Conservation (phyloP, 441 rosid genomes). For the Mallotus repandus region DNA sequence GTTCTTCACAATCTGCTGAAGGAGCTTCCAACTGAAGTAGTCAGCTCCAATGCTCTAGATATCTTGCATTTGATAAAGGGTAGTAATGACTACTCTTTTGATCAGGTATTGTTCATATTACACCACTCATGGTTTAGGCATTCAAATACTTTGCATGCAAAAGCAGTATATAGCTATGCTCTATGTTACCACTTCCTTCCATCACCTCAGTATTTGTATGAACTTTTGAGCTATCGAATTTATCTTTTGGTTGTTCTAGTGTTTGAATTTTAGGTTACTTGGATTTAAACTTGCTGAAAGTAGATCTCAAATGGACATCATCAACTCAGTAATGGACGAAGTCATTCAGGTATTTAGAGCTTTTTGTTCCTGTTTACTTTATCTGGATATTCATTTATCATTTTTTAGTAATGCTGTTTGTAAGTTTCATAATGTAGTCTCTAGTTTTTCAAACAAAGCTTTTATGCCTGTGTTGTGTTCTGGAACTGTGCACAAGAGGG, state of each 20-base stretch:
- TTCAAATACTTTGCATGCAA: slow-evolving; percentile 1
- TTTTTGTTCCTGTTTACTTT: slow-evolving; percentile 20
- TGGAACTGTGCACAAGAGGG: too few relatives aligned
- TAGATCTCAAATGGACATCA: slow-evolving; percentile 33
- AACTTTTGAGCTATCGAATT: slow-evolving; percentile 20
- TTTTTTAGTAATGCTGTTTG: neutral
- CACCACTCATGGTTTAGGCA: slow-evolving; percentile 1
- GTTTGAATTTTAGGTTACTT: slow-evolving; percentile 81
- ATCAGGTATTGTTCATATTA: slow-evolving; percentile 54
- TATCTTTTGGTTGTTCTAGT: slow-evolving; percentile 37
- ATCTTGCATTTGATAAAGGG: slow-evolving; percentile 65
- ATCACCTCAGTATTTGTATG: slow-evolving; percentile 10
- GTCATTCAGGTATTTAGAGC: slow-evolving; percentile 59
- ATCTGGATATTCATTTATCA: slow-evolving; percentile 4
- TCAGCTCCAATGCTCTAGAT: slow-evolving; percentile 58
- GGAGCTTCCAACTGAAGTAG: slow-evolving; percentile 70
- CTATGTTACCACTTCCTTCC: slow-evolving; percentile 3
- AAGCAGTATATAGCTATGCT: neutral
- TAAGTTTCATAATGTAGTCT: too few relatives aligned
- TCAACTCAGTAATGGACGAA: slow-evolving; percentile 47
- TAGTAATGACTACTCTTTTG: slow-evolving; percentile 65
- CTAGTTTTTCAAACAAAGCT: too few relatives aligned
- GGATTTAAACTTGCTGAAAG: slow-evolving; percentile 74
- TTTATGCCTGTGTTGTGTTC: too few relatives aligned
- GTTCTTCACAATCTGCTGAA: slow-evolving; percentile 77